These are phyloP conservation scores for Chaetomium globosum DNA, from an alignment of 2,329 filamentous ascomycete species.

Conservation along the genomic window DNA sequence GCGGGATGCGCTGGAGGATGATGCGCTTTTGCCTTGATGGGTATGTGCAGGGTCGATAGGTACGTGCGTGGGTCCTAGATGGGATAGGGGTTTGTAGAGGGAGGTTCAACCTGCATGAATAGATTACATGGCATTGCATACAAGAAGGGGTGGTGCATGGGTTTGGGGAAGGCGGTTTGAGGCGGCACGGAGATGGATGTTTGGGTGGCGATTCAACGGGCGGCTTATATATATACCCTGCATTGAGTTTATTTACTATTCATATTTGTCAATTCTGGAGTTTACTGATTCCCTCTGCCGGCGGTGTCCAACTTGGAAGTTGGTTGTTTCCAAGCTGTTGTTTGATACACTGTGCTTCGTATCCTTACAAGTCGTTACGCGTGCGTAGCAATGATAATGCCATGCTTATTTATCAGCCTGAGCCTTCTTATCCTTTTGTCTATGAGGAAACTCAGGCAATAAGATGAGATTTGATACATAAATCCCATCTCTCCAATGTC, in stretches of 20 bases:
- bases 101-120: neutral
- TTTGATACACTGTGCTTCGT: no score
- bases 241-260: neutral
- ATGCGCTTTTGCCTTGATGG: conserved; percentile 33
- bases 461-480: neutral
- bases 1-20: conserved; percentile 33
- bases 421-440: no score
- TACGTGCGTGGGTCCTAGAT: neutral
- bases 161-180: neutral
- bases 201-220: neutral
- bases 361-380: no score
- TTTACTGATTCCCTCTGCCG: no score
- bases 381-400: no score
- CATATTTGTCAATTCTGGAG: neutral
- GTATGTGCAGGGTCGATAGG: neutral
- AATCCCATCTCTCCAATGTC: neutral
- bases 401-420: no score
- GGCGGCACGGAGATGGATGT: neutral
- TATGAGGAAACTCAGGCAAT: neutral
- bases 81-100: neutral
- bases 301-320: no score
- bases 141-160: neutral
- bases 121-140: neutral
- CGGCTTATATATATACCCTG: neutral
- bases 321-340: no score